Evolutionary conservation across 2,329 filamentous ascomycete species (phyloP).

Genomic region (Lachnellula occidentalis): DNA sequence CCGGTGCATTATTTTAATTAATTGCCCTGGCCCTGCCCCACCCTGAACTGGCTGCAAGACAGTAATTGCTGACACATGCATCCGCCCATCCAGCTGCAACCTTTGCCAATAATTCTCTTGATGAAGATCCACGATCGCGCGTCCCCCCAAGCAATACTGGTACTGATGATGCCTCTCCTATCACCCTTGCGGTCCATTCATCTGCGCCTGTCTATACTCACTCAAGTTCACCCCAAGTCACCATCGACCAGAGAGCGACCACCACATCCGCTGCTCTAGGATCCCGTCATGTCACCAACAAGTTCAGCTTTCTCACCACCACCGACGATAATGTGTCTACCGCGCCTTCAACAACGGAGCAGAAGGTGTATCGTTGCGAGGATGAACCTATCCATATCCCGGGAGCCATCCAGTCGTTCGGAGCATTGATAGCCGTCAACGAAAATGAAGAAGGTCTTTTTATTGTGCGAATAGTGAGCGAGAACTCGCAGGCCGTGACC

Average conservation of each 20-base stretch:
- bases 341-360: neutral
- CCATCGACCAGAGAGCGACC: neutral
- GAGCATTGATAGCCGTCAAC: conserved; percentile 9
- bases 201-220: neutral
- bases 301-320: neutral
- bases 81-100: too few species aligned
- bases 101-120: too few species aligned
- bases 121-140: too few species aligned
- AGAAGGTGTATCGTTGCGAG: conserved; percentile 6
- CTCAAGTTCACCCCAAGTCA: neutral
- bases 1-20: too few species aligned
- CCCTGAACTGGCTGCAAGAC: too few species aligned
- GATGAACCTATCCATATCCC: conserved; percentile 16
- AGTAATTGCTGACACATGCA: too few species aligned
- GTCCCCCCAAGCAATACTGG: too few species aligned
- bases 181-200: too few species aligned
- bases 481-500: conserved; percentile 6
- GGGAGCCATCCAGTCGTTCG: conserved; percentile 7
- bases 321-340: neutral
- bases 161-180: too few species aligned
- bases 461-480: conserved; percentile 8
- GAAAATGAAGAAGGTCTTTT: conserved; percentile 1
- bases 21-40: too few species aligned
- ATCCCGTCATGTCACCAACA: neutral
- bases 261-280: neutral